phyloP scores from a whole-genome alignment of 495 filamentous ascomycete genomes.

The Aspergillus sclerotioniger region DNA sequence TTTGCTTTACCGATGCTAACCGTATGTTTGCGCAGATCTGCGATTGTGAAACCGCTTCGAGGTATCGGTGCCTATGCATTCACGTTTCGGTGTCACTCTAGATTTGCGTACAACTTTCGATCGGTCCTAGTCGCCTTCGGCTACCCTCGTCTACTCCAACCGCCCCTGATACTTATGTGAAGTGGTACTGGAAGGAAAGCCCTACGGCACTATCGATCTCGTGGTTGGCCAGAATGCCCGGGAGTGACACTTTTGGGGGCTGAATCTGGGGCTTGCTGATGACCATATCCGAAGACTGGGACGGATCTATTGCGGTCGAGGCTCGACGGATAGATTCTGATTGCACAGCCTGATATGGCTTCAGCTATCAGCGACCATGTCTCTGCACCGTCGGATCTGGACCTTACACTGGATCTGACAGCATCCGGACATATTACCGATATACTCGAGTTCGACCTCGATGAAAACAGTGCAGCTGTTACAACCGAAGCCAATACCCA shows the following conservation, averaged over 20 bases:
- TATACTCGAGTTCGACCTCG: slow-evolving; percentile 1
- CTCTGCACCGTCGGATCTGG: slow-evolving; percentile 8
- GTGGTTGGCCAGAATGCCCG: slow-evolving; percentile 12
- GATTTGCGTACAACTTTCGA: too few species aligned
- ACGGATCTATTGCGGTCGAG: neutral
- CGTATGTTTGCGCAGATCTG: neutral
- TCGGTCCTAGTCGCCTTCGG: neutral
- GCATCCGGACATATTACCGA: neutral
- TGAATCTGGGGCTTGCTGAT: slow-evolving; percentile 9
- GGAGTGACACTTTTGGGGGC: slow-evolving; percentile 6
- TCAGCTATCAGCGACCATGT: slow-evolving; percentile 10
- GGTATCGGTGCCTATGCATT: neutral
- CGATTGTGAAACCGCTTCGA: neutral
- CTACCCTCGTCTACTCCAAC: neutral
- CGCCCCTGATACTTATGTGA: neutral
- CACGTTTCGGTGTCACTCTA: neutral
- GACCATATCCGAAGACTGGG: neutral
- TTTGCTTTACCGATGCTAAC: neutral
- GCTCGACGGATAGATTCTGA: neutral
- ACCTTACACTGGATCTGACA: neutral
- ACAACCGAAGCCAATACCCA: neutral
- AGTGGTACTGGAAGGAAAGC: neutral
- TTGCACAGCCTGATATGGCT: slow-evolving; percentile 6
- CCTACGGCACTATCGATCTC: slow-evolving; percentile 4
- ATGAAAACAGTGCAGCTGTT: neutral